These are phyloP conservation scores for Magnaporthales sp. DNA, from an alignment of 2,329 filamentous ascomycete genomes.

Conservation along the genomic window DNA sequence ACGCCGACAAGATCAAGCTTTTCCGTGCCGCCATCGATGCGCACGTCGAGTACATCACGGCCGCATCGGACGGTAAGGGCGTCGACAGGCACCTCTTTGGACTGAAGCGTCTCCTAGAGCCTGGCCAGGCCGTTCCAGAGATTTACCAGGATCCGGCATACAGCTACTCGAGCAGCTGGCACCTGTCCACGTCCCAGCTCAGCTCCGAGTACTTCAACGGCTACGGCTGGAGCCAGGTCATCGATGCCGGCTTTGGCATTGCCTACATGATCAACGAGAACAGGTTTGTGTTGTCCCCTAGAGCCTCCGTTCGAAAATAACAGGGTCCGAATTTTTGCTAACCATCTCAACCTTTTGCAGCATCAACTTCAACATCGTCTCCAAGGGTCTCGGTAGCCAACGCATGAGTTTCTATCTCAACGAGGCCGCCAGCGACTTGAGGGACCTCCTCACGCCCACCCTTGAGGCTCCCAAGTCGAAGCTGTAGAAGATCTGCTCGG, in stretches of 20 bases:
- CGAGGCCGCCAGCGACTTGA: conserved; percentile 84
- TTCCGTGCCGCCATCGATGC: conserved; percentile 76
- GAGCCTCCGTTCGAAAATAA: not conserved
- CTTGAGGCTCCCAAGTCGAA: conserved; percentile 78
- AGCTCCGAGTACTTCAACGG: conserved; percentile 98
- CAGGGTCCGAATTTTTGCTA: not conserved
- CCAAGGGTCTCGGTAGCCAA: conserved; percentile 81
- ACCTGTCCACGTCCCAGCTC: conserved; percentile 78
- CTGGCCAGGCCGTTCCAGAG: conserved; percentile 71
- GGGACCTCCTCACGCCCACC: conserved; percentile 75
- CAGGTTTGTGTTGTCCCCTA: conserved; percentile 45
- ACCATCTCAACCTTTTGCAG: conserved; percentile 33
- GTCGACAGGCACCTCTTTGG: conserved; percentile 97
- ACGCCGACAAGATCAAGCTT: conserved; percentile 42
- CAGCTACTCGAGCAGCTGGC: conserved; percentile 80
- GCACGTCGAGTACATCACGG: conserved; percentile 84
- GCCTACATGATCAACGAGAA: conserved; percentile 99
- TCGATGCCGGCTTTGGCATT: conserved; percentile 92
- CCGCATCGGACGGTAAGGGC: conserved; percentile 84
- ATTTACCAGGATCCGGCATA: conserved; percentile 85
- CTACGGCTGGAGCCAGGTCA: conserved; percentile 97
- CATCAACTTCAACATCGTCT: conserved; percentile 96
- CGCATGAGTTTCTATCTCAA: conserved; percentile 95
- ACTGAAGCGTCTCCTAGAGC: conserved; percentile 78
- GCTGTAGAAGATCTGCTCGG: conserved; percentile 44